phyloP scores from a whole-genome alignment of 2,329 filamentous ascomycete genomes.

The Paraphaeosphaeria minitans region DNA sequence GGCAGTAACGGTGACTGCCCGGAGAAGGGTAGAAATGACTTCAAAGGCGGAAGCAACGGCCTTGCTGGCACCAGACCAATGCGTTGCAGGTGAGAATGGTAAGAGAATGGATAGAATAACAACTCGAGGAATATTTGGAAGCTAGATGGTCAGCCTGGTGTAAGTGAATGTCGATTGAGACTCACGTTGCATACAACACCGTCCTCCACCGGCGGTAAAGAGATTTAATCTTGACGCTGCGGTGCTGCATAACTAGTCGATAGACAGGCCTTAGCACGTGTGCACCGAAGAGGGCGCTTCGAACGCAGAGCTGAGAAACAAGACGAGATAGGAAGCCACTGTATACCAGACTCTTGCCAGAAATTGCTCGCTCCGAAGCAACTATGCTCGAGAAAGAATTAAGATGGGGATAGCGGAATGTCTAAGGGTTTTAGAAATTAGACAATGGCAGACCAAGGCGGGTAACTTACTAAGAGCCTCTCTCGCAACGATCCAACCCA shows the following conservation, averaged over 20 bases:
- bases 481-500: constrained; percentile 42
- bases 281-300: constrained; percentile 26
- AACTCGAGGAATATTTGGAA: constrained; percentile 36
- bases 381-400: constrained; percentile 35
- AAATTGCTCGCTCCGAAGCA: constrained; percentile 25
- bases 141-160: constrained; percentile 24
- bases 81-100: constrained; percentile 38
- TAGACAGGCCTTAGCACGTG: constrained; percentile 34
- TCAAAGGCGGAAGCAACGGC: constrained; percentile 35
- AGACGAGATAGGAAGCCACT: constrained; percentile 33
- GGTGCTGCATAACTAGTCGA: constrained; percentile 31
- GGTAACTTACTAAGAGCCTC: constrained; percentile 28
- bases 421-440: constrained; percentile 19
- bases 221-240: constrained; percentile 25
- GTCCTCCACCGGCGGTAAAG: constrained; percentile 29
- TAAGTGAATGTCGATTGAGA: neutral
- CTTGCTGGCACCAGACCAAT: constrained; percentile 36
- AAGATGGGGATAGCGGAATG: constrained; percentile 32
- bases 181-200: constrained; percentile 30
- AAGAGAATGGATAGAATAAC: constrained; percentile 39
- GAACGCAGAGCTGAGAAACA: constrained; percentile 26
- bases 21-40: constrained; percentile 38
- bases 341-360: constrained; percentile 32
- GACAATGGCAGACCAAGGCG: neutral
- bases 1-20: constrained; percentile 30